Evolutionary conservation across 2,329 filamentous ascomycete genomes (phyloP).

Genomic region (Exophiala xenobiotica): DNA sequence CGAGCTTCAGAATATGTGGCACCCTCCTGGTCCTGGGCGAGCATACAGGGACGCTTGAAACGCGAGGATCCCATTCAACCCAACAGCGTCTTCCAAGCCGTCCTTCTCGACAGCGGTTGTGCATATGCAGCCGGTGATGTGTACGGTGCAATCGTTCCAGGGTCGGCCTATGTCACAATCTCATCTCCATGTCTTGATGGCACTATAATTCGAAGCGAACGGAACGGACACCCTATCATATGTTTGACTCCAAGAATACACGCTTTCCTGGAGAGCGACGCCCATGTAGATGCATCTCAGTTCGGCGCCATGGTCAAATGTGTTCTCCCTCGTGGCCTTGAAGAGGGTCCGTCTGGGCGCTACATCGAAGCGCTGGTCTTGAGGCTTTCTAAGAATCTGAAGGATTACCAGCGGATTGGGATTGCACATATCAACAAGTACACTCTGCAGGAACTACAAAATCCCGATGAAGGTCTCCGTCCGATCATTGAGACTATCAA

Average conservation of each 20-base stretch:
- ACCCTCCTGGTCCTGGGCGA: conserved; percentile 18
- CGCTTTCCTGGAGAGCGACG: conserved; percentile 6
- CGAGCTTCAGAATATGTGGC: conserved; percentile 1
- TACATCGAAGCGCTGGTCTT: conserved; percentile 7
- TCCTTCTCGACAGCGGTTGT: conserved; percentile 2
- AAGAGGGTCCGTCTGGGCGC: neutral
- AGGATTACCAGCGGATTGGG: conserved; percentile 1
- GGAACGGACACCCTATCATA: conserved; percentile 4
- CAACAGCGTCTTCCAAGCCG: conserved; percentile 3
- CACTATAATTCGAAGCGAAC: conserved; percentile 2
- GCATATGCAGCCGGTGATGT: neutral
- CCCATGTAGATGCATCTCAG: neutral
- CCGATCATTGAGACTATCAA: conserved; percentile 7
- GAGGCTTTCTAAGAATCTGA: conserved; percentile 3
- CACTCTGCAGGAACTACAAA: neutral
- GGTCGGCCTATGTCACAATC: conserved; percentile 3
- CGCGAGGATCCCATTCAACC: conserved; percentile 7
- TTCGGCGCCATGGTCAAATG: conserved; percentile 7
- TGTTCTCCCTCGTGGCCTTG: conserved; percentile 6
- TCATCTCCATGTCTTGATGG: conserved; percentile 1
- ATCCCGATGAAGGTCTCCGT: neutral
- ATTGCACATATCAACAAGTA: conserved; percentile 5
- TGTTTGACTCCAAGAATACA: neutral
- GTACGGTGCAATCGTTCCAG: conserved; percentile 5
- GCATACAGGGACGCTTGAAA: conserved; percentile 5